Evolutionary conservation across 202 grass and related monocot species (phyloP).

Genomic region (Setaria italica): DNA sequence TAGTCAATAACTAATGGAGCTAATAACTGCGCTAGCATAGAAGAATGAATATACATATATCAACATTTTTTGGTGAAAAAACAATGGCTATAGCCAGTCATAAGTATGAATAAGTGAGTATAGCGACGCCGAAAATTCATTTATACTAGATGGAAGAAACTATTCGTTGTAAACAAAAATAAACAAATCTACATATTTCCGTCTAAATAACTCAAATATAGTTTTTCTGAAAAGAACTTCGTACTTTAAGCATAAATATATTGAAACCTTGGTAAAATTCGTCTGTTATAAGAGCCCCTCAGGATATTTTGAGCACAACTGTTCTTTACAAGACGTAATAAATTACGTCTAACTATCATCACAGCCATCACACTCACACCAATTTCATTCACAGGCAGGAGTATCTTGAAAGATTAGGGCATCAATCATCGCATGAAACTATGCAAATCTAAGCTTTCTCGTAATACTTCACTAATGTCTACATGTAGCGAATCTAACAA

Average conservation of each 20-base stretch:
- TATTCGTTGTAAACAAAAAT: too few relatives aligned
- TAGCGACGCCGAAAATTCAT: too few relatives aligned
- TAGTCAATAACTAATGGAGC: neutral
- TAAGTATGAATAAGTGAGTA: too few relatives aligned
- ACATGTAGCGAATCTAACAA: constrained; percentile 26
- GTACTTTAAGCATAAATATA: neutral
- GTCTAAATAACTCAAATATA: too few relatives aligned
- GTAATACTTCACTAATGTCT: neutral
- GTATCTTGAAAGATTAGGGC: neutral
- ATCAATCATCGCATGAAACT: neutral
- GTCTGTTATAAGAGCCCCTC: neutral
- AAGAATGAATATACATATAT: neutral
- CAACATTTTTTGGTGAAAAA: too few relatives aligned
- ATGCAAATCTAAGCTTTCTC: neutral
- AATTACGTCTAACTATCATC: too few relatives aligned
- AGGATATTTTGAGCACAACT: neutral
- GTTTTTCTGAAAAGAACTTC: too few relatives aligned
- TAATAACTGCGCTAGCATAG: neutral
- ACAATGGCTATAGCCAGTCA: too few relatives aligned
- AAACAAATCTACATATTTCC: too few relatives aligned
- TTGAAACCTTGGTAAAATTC: neutral
- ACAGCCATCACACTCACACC: too few relatives aligned
- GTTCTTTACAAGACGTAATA: too few relatives aligned
- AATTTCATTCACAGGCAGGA: neutral
- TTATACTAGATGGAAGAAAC: too few relatives aligned